These are phyloP conservation scores for Tolypocladium nubicola DNA, from an alignment of 2,329 filamentous ascomycete genomes.

Conservation along the genomic window DNA sequence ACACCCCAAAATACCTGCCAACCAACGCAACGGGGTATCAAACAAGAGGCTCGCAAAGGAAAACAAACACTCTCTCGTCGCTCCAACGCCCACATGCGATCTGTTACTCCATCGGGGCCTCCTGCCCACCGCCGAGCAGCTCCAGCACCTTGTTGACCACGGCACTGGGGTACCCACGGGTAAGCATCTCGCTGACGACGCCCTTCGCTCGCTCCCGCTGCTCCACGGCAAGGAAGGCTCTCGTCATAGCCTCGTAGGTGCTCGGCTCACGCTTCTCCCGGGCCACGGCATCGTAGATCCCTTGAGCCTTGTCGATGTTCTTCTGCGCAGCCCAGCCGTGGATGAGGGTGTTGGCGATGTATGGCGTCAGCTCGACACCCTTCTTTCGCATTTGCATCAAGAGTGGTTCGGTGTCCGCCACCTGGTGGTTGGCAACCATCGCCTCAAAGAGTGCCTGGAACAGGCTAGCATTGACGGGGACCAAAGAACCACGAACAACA, in stretches of 20 bases:
- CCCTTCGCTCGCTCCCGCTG: conserved; percentile 64
- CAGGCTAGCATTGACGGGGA: conserved; percentile 70
- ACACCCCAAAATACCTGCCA: conserved; percentile 10
- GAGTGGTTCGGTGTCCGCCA: conserved; percentile 63
- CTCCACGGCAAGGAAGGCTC: conserved; percentile 79
- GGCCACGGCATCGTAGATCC: conserved; percentile 70
- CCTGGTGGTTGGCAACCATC: conserved; percentile 89
- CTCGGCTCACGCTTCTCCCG: conserved; percentile 80
- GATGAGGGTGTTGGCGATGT: conserved; percentile 97
- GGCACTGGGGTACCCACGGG: conserved; percentile 79
- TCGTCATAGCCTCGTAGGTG: conserved; percentile 97
- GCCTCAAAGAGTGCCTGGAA: conserved; percentile 97
- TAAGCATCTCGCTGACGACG: conserved; percentile 84
- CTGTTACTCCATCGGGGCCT: conserved; percentile 17
- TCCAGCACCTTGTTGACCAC: conserved; percentile 92
- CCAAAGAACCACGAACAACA: conserved; percentile 56
- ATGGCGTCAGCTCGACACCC: conserved; percentile 79
- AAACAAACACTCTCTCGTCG: conserved; percentile 8
- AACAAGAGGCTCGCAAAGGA: conserved; percentile 7
- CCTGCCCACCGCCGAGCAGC: conserved; percentile 56
- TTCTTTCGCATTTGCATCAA: conserved; percentile 65
- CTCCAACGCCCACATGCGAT: conserved; percentile 7
- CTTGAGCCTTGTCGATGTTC: conserved; percentile 66
- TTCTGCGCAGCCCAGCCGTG: conserved; percentile 88
- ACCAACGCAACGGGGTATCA: conserved; percentile 13